Conservation (phyloP, 495 filamentous ascomycete genomes). For the Hypoxylon lienhwacheense region DNA sequence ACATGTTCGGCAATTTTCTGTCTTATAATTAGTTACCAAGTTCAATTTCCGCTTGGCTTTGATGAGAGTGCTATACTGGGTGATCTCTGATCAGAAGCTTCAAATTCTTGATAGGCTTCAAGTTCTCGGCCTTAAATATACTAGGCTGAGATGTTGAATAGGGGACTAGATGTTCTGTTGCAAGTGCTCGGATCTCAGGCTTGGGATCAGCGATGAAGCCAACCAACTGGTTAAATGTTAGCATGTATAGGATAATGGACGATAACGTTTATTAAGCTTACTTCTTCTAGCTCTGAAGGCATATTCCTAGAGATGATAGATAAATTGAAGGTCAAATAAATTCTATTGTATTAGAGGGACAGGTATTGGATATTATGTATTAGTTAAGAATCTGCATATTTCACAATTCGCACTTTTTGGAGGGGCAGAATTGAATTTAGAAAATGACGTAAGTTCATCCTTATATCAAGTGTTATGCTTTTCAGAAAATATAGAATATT, state of each 20-base stretch:
- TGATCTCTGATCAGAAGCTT: conserved; percentile 88
- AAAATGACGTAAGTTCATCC: conserved; percentile 24
- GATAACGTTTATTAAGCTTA: conserved; percentile 35
- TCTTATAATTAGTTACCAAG: conserved; percentile 2
- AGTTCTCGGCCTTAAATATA: conserved; percentile 79
- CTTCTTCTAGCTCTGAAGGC: conserved; percentile 84
- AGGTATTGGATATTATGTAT: not conserved
- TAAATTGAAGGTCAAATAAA: not conserved
- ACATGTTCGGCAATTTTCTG: conserved; percentile 90
- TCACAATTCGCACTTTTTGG: conserved; percentile 8
- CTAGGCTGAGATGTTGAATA: conserved; percentile 75
- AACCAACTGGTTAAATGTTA: conserved; percentile 64
- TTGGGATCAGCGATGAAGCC: conserved; percentile 91
- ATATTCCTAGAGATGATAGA: conserved; percentile 45
- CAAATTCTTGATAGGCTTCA: conserved; percentile 81
- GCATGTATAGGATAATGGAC: conserved; percentile 15
- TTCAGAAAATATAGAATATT: not conserved
- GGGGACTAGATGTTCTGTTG: conserved; percentile 81
- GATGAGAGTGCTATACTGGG: conserved; percentile 54
- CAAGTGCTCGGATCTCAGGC: conserved; percentile 72
- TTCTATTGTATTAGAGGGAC: too few relatives aligned
- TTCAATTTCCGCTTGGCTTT: not conserved
- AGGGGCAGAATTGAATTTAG: conserved; percentile 19
- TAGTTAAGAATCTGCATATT: conserved; percentile 13
- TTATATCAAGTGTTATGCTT: too few relatives aligned